Percentiles rank a stretch among this genome's conserved stretches.
These are phyloP conservation scores for Microstegium vimineum DNA, from an alignment of 176 grass and related monocot species.

Conservation along the genomic window DNA sequence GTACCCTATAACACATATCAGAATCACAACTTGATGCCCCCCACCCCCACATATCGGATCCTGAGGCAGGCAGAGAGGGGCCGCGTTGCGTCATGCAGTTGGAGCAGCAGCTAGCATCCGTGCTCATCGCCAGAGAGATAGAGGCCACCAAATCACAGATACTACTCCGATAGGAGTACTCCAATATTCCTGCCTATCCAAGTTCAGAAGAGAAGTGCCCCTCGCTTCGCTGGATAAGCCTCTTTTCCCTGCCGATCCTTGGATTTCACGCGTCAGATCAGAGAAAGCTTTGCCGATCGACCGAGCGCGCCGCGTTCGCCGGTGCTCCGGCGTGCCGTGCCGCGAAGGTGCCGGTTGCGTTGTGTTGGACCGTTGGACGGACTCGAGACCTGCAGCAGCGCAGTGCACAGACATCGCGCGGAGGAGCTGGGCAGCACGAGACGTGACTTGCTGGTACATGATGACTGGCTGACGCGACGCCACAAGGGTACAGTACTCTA, in stretches of 20 bases:
- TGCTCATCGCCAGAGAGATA: background rate
- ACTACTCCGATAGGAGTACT: background rate
- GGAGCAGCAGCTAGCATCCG: background rate
- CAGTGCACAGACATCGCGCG: background rate
- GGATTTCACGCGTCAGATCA: background rate
- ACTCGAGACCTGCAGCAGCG: background rate
- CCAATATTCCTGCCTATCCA: conserved; percentile 33
- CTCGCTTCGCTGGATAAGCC: background rate
- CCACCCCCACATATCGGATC: background rate
- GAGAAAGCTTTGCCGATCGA: background rate
- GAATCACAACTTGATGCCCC: background rate
- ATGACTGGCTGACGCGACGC: background rate
- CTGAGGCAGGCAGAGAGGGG: background rate
- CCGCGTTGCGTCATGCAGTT: background rate
- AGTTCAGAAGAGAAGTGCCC: background rate
- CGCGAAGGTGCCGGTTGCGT: background rate
- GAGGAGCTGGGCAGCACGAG: too few species aligned
- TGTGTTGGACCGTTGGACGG: background rate
- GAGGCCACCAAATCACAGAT: background rate
- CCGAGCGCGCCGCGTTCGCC: background rate
- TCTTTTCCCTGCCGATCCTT: background rate
- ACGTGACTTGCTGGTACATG: background rate
- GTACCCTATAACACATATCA: background rate
- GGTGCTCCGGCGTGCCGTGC: background rate
- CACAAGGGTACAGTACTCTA: background rate